Evolutionary conservation across 192 early-diverging fungal species (phyloP).

Genomic region (Coemansia sp.): DNA sequence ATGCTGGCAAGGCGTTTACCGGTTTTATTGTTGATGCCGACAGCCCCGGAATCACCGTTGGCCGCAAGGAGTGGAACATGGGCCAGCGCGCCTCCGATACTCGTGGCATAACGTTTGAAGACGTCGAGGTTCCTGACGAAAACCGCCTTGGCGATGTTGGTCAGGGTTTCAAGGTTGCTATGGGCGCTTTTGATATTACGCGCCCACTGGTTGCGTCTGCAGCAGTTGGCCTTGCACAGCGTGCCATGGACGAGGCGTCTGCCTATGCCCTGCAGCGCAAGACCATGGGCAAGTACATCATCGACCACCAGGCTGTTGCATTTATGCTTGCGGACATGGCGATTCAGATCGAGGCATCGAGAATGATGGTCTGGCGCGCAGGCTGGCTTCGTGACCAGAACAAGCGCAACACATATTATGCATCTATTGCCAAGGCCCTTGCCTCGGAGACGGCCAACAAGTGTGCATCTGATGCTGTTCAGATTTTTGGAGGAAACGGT

Average conservation of each 20-base stretch:
- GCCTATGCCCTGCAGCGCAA: slow-evolving; percentile 88
- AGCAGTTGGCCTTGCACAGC: slow-evolving; percentile 86
- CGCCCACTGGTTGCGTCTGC: slow-evolving; percentile 86
- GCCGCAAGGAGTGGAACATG: slow-evolving; percentile 97
- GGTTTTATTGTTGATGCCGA: slow-evolving; percentile 94
- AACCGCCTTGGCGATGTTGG: slow-evolving; percentile 72
- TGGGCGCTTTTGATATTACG: slow-evolving; percentile 95
- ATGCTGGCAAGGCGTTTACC: slow-evolving; percentile 85
- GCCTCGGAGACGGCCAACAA: slow-evolving; percentile 83
- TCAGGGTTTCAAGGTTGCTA: slow-evolving; percentile 95
- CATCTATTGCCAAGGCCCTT: slow-evolving; percentile 90
- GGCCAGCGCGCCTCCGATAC: slow-evolving; percentile 94
- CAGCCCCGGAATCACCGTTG: slow-evolving; percentile 84
- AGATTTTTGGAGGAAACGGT: slow-evolving; percentile 94
- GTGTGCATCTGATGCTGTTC: slow-evolving; percentile 84
- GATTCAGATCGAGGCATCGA: slow-evolving; percentile 86
- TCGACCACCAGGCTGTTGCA: slow-evolving; percentile 86
- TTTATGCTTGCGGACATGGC: slow-evolving; percentile 98
- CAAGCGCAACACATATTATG: slow-evolving; percentile 88
- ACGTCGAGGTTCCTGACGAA: slow-evolving; percentile 79
- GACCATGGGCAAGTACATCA: slow-evolving; percentile 91
- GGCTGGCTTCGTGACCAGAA: slow-evolving; percentile 84
- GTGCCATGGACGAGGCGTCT: slow-evolving; percentile 90
- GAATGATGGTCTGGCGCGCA: slow-evolving; percentile 83
- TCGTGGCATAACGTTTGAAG: slow-evolving; percentile 83